Conservation (phyloP, 73 alveolate species). For the Paramecium bursaria region DNA sequence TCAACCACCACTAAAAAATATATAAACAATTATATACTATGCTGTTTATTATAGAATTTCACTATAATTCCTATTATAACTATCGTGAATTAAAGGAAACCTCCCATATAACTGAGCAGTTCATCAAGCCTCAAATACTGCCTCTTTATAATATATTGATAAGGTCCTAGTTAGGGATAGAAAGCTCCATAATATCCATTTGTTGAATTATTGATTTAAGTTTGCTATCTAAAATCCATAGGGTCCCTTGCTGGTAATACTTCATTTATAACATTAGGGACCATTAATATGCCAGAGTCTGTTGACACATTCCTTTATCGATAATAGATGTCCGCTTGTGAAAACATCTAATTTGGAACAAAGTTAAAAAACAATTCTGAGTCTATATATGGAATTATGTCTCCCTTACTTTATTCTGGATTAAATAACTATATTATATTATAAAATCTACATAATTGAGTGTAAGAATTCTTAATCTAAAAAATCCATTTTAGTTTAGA, state of each 20-base stretch:
- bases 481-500: neutral
- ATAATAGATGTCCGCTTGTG: constrained; percentile 22
- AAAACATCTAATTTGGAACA: constrained; percentile 41
- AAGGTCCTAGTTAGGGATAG: constrained; percentile 30
- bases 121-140: constrained; percentile 26
- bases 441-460: constrained; percentile 1
- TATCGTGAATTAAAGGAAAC: constrained; percentile 36
- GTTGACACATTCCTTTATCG: constrained; percentile 1
- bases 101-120: constrained; percentile 52
- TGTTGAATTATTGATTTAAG: constrained; percentile 17
- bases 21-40: too few relatives aligned
- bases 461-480: constrained; percentile 23
- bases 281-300: constrained; percentile 31
- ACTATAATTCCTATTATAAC: constrained; percentile 35
- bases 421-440: neutral
- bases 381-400: constrained; percentile 29
- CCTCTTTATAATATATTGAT: neutral
- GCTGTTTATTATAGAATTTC: constrained; percentile 35
- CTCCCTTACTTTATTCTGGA: constrained; percentile 3
- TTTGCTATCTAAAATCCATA: constrained; percentile 37
- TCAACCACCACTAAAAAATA: neutral
- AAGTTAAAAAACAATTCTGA: constrained; percentile 27
- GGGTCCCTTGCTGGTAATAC: constrained; percentile 12
- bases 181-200: constrained; percentile 51
- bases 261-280: constrained; percentile 1